Evolutionary conservation across 202 grass and related monocot genomes (phyloP).

Genomic region (Zoysia matrella): DNA sequence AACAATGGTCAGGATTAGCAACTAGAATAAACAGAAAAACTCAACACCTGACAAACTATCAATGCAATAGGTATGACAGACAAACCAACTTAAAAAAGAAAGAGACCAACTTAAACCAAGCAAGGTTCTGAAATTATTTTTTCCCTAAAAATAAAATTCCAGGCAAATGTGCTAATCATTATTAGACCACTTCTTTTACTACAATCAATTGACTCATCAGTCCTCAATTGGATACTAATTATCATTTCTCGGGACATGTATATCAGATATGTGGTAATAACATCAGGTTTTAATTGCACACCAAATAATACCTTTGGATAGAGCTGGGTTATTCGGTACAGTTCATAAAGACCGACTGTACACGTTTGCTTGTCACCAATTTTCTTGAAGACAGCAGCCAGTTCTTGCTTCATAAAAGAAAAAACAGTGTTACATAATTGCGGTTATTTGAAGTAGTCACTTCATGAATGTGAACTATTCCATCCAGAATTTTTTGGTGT

Average conservation of each 20-base stretch:
- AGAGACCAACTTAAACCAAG: conserved; percentile 7
- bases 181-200: too few species aligned
- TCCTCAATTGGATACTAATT: neutral
- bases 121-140: neutral
- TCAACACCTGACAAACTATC: neutral
- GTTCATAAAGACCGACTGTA: conserved; percentile 94
- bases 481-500: neutral
- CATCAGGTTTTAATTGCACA: neutral
- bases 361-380: conserved; percentile 99
- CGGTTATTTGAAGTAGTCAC: neutral
- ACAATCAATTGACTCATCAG: neutral
- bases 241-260: neutral
- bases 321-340: conserved; percentile 92
- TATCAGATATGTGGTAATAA: neutral
- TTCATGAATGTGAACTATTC: neutral
- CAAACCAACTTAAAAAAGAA: neutral
- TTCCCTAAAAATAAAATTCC: too few species aligned
- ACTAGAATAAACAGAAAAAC: neutral
- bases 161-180: neutral
- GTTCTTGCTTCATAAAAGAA: conserved; percentile 77
- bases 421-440: neutral
- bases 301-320: conserved; percentile 81
- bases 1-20: conserved; percentile 17
- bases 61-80: neutral
- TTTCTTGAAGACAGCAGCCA: conserved; percentile 99